These are phyloP conservation scores for Stephanodiscus triporus DNA, from an alignment of 108 stramenopile species.

Conservation along the genomic window DNA sequence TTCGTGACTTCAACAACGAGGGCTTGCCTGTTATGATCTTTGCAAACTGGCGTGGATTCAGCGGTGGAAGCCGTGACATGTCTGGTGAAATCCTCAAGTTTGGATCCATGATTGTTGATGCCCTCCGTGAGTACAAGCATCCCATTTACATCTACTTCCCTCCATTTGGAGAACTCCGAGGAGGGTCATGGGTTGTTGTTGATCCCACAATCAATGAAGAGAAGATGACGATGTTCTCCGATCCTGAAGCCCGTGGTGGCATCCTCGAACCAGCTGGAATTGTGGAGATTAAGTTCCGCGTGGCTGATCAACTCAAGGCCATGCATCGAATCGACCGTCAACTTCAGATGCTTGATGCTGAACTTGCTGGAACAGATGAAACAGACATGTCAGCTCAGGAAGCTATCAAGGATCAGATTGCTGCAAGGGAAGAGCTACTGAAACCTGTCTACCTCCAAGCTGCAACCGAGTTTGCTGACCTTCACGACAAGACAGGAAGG, in stretches of 20 bases:
- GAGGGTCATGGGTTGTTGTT: constrained; percentile 98
- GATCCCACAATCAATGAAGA: constrained; percentile 98
- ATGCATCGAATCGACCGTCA: constrained; percentile 91
- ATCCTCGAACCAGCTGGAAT: constrained; percentile 98
- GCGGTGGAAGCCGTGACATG: constrained; percentile 98
- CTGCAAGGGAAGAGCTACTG: constrained; percentile 87
- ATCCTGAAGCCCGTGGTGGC: constrained; percentile 96
- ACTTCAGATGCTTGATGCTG: constrained; percentile 85
- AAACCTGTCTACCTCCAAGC: constrained; percentile 95
- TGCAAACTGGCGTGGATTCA: constrained; percentile 99
- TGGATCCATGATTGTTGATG: constrained; percentile 98
- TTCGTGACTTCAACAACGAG: constrained; percentile 96
- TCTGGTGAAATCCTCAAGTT: constrained; percentile 98
- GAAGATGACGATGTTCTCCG: constrained; percentile 99
- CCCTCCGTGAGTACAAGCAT: constrained; percentile 93
- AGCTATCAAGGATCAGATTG: constrained; percentile 85
- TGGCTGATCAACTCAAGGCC: constrained; percentile 79
- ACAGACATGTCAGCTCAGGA: constrained; percentile 65
- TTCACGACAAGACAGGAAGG: constrained; percentile 97
- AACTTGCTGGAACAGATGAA: constrained; percentile 76
- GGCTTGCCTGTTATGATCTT: constrained; percentile 98
- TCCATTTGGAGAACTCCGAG: constrained; percentile 96
- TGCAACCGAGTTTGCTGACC: constrained; percentile 97
- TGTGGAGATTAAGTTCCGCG: constrained; percentile 97
- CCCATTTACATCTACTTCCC: constrained; percentile 98